Percentiles rank a stretch among this genome's conserved stretches.
phyloP scores from a whole-genome alignment of 768 basidiomycete species.

The Boletellus ananiceps region DNA sequence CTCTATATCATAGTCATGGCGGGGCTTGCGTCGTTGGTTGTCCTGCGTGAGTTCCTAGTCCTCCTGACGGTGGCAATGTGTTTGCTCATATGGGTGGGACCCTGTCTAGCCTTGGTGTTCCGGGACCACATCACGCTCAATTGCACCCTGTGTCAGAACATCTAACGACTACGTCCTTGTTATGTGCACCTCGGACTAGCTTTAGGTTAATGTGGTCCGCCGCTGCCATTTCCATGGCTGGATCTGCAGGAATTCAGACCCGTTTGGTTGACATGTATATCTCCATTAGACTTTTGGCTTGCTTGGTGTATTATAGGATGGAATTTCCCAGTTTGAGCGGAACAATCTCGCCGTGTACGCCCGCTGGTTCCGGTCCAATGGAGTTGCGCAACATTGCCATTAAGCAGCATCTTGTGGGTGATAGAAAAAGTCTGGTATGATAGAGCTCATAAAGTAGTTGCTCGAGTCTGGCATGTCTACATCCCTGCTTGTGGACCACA shows the following conservation, averaged over 20 bases:
- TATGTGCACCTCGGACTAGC: conserved; percentile 10
- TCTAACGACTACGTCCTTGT: conserved; percentile 49
- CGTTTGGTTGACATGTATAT: conserved; percentile 27
- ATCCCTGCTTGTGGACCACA: neutral
- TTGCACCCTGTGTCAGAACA: conserved; percentile 82
- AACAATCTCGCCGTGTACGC: neutral
- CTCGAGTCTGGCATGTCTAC: neutral
- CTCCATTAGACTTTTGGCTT: conserved; percentile 14
- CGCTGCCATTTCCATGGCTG: conserved; percentile 3
- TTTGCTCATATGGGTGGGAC: conserved; percentile 11
- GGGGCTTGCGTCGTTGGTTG: conserved; percentile 74
- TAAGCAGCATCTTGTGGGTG: neutral
- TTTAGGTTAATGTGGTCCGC: conserved; percentile 1
- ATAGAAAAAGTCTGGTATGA: neutral
- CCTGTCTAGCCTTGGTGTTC: conserved; percentile 67
- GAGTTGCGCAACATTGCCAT: neutral
- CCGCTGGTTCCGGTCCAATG: neutral
- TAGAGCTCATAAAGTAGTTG: neutral
- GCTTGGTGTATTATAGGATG: conserved; percentile 30
- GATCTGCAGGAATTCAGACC: conserved; percentile 19
- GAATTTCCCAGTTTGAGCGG: conserved; percentile 11
- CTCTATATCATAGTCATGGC: conserved; percentile 77
- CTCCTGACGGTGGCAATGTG: neutral
- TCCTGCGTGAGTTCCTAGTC: conserved; percentile 58
- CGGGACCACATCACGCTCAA: conserved; percentile 70